A percentile compares a stretch with the other conserved stretches of the same genome.
Conservation (phyloP, 2,329 filamentous ascomycete species). For the Penicillium sp. region DNA sequence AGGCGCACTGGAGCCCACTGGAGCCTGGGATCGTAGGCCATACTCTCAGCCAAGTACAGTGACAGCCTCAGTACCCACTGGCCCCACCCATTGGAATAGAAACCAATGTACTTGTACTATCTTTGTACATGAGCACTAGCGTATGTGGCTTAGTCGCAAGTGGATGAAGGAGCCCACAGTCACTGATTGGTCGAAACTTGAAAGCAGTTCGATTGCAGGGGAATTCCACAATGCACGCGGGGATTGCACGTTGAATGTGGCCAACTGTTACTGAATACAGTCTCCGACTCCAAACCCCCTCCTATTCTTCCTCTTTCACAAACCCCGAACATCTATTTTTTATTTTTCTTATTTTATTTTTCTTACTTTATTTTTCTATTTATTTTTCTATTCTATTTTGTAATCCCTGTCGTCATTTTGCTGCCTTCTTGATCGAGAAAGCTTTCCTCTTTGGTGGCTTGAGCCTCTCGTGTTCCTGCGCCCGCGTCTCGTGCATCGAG, state of each 20-base stretch:
- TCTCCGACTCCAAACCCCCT: not conserved
- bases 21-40: conserved; percentile 15
- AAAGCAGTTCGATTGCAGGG: not conserved
- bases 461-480: conserved; percentile 23
- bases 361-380: not conserved
- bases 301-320: not conserved
- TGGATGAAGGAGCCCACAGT: not conserved
- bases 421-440: not conserved
- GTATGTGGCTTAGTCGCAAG: conserved; percentile 14
- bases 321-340: not conserved
- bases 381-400: not conserved
- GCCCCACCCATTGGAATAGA: not conserved
- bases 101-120: not conserved
- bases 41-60: not conserved
- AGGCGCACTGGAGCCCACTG: conserved; percentile 13
- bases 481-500: conserved; percentile 17
- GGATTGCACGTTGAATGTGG: not conserved
- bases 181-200: conserved; percentile 11
- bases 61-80: conserved; percentile 9
- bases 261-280: not conserved
- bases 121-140: not conserved
- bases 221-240: not conserved
- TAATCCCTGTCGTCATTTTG: not conserved
- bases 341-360: not conserved
- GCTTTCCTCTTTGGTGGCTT: conserved; percentile 16